Base-by-base conservation (phyloP, 495 filamentous ascomycete genomes). In the Xylaria venustula region DNA sequence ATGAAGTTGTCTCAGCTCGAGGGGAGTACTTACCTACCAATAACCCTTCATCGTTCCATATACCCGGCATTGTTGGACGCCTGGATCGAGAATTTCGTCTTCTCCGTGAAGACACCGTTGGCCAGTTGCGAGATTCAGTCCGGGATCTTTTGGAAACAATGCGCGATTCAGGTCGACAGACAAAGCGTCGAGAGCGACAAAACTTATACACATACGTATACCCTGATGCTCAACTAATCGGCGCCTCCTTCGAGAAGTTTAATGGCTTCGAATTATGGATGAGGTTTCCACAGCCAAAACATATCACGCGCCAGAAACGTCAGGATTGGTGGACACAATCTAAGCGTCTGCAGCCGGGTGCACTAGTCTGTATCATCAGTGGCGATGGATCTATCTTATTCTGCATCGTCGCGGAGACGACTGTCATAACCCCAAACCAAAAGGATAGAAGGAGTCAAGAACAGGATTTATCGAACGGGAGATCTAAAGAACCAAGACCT, bases 81-180 rank as follows among this genome's bases (percentile, higher is more conserved):
- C 69, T 93, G 0, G 88, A 93, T 65, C 74, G 85, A 53, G 85
- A 92, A 62, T 91, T 92, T 58, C 79, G 88, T 17, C 77, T 91
- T 3, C 71, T 90, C 7, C 76, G 87, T 12, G 85, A 89, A 71
- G 87, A 90, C 67, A 87, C 81, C 1, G 69, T 87, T 1, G 86
- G 87, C 4, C 83, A 83, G 62, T 75, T 90, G 2, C 73, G 83
- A 44, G 85, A 90, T 65, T 79, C 81, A 5, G 77, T 88, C 5
- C 72, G 71, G 14, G 58, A 71, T 4, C 75, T 81, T 17, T 68
- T 80, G 45, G 70, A 67, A 19, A 26, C 51, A 7, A 64, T 75
- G 54, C 46, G 51, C 45, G 30, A 62, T 48, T 41, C 44, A 5
- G 42, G 26, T 7, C 54, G 44, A 7, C 48, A 54, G 19, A 36